Evolutionary conservation across 768 basidiomycete genomes (phyloP).

Genomic region (Lentinula lateritia): DNA sequence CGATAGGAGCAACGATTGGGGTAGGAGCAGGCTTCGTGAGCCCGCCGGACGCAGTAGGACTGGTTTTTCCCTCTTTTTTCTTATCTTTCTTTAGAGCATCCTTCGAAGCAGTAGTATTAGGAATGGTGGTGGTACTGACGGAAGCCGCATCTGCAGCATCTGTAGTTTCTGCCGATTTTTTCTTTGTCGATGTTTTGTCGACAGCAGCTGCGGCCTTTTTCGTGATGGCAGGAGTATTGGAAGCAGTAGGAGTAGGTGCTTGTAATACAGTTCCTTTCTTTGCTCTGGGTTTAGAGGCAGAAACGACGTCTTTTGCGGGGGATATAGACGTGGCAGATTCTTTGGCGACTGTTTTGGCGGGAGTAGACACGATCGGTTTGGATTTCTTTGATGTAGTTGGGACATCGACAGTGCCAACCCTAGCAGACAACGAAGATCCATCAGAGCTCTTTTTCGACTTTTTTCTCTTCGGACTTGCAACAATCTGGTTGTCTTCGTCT

Average conservation of each 20-base stretch:
- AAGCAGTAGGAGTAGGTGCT: not conserved
- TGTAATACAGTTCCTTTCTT: not conserved
- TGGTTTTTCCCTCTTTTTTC: not conserved
- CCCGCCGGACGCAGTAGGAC: not conserved
- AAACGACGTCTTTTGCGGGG: constrained; percentile 5
- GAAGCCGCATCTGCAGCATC: not conserved
- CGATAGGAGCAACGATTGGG: constrained; percentile 10
- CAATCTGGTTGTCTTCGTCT: constrained; percentile 31
- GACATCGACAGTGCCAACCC: not conserved
- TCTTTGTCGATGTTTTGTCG: not conserved
- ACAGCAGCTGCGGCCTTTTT: constrained; percentile 7
- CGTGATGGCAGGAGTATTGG: constrained; percentile 11
- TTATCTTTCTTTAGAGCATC: not conserved
- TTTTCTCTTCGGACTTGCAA: constrained; percentile 33
- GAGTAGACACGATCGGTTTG: constrained; percentile 14
- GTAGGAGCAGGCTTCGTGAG: not conserved
- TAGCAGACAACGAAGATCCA: not conserved
- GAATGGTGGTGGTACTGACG: not conserved
- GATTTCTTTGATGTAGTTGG: constrained; percentile 7
- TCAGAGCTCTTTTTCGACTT: constrained; percentile 29
- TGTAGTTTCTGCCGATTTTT: not conserved
- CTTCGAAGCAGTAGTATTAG: not conserved
- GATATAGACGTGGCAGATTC: constrained; percentile 3
- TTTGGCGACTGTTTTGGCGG: not conserved
- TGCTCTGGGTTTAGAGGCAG: not conserved